Evolutionary conservation across 495 filamentous ascomycete genomes (phyloP), one percentile per base, ranked within the genome.

Genomic region (Penicillium verhagenii): DNA sequence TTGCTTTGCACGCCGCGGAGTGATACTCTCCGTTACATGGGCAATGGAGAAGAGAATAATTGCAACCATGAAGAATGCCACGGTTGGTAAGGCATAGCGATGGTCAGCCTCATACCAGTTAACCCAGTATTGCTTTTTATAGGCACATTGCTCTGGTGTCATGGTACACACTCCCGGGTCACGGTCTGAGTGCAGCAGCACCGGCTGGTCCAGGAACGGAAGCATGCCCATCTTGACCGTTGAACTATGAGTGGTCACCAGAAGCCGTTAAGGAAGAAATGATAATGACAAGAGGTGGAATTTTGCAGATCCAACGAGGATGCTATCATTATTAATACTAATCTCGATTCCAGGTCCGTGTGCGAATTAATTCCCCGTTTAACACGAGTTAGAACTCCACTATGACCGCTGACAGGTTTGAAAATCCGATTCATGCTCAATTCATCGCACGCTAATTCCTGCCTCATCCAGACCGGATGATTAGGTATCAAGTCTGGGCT

Each of bases 81-180:
- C 66, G 0, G 80, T 80, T 4, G 67, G 66, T 11, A 80, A 63
- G 4, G 78, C 74, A 52, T 77, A 83, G 20, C 74, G 68, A 54
- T 79, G 74, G 52, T 82, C 80, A n/a, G 79, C 74, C 47, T 78
- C 48, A 49, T 82, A 76, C 79, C 79, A 82, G 58, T 73, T 75
- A 50, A 74, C 57, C 80, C 80, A 82, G 49, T 74, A 65, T 4
- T 63, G 64, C 3, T 29, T 50, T 9, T 76, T 71, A 53, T 76
- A 80, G 2, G 64, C 73, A 51, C 80, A 82, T 54, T 81, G 73
- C 33, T 68, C 71, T 4, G 72, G 62, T 0, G 70, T 79, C 59
- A 79, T 66, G 20, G 68, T 73, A 57, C 79, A 82, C 39, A 58
- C 64, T 20, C 75, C 74, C 10, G 53, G 28, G 26, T 60, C 64